phyloP scores from a whole-genome alignment of 495 filamentous ascomycete species.

The Aspergillus conjunctus region DNA sequence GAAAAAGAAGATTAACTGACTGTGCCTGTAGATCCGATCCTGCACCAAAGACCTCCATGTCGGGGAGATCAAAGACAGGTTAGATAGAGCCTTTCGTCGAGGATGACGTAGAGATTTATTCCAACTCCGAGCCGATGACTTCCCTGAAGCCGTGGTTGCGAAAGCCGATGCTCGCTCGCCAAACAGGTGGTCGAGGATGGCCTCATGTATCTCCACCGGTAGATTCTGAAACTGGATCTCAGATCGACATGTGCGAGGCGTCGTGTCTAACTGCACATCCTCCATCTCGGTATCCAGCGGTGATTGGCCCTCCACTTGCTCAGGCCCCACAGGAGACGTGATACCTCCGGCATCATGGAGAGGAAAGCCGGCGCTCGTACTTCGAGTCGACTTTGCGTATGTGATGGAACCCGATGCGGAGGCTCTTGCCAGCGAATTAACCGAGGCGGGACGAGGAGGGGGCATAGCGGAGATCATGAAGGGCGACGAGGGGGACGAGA shows the following conservation, averaged over 20 bases:
- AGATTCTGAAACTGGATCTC: slow-evolving; percentile 51
- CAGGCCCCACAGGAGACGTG: slow-evolving; percentile 22
- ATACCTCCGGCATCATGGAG: slow-evolving; percentile 28
- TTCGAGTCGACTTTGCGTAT: slow-evolving; percentile 30
- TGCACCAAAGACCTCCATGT: slow-evolving; percentile 68
- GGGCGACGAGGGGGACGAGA: slow-evolving; percentile 22
- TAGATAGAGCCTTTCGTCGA: slow-evolving; percentile 63
- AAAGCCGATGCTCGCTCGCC: slow-evolving; percentile 63
- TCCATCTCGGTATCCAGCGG: slow-evolving; percentile 36
- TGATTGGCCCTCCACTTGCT: slow-evolving; percentile 25
- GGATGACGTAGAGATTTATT: slow-evolving; percentile 67
- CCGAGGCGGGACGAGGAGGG: slow-evolving; percentile 40
- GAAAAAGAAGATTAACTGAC: slow-evolving; percentile 33
- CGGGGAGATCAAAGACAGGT: slow-evolving; percentile 61
- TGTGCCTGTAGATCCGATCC: slow-evolving; percentile 69
- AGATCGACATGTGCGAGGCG: slow-evolving; percentile 18
- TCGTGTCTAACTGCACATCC: slow-evolving; percentile 22
- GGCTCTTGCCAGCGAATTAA: slow-evolving; percentile 36
- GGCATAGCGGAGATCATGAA: slow-evolving; percentile 39
- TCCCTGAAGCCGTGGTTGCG: slow-evolving; percentile 47
- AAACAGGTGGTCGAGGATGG: slow-evolving; percentile 68
- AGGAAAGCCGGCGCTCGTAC: slow-evolving; percentile 32
- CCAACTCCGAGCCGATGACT: slow-evolving; percentile 57
- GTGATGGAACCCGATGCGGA: slow-evolving; percentile 23
- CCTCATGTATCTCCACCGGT: slow-evolving; percentile 71